phyloP scores from a whole-genome alignment of 306 rosid genomes.

The Vigna radiata region DNA sequence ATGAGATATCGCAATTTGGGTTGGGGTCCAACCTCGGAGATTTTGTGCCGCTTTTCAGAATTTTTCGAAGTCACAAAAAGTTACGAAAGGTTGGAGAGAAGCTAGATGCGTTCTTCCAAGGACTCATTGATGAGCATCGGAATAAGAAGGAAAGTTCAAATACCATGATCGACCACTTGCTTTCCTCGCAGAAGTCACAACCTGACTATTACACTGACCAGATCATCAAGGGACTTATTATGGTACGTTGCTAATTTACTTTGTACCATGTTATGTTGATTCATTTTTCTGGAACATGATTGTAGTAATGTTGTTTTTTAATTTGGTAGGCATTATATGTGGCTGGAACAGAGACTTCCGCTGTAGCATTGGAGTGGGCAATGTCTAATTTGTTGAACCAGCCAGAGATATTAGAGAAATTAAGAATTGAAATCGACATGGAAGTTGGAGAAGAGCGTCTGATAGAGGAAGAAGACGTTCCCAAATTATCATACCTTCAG shows the following conservation, averaged over 20 bases:
- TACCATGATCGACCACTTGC: slow-evolving; percentile 64
- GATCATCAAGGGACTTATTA: slow-evolving; percentile 65
- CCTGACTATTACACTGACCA: slow-evolving; percentile 65
- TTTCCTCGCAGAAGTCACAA: slow-evolving; percentile 53
- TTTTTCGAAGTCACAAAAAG: slow-evolving; percentile 37
- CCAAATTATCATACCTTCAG: slow-evolving; percentile 57
- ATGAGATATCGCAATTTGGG: slow-evolving; percentile 26
- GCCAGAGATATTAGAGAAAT: slow-evolving; percentile 29
- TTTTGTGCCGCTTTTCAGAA: slow-evolving; percentile 55
- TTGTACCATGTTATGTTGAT: not conserved
- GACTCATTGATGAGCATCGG: slow-evolving; percentile 62
- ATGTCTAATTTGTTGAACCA: slow-evolving; percentile 60
- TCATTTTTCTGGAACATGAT: not conserved
- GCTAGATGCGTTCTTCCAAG: slow-evolving; percentile 59
- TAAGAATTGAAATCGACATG: too few relatives aligned
- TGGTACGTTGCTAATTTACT: slow-evolving; percentile 47
- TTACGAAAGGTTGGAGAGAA: slow-evolving; percentile 36
- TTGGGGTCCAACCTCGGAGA: slow-evolving; percentile 49
- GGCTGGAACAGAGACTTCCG: slow-evolving; percentile 69
- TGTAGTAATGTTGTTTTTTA: too few relatives aligned
- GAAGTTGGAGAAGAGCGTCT: slow-evolving; percentile 16
- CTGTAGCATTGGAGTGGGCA: slow-evolving; percentile 67
- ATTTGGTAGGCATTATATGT: slow-evolving; percentile 48
- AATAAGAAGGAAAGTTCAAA: slow-evolving; percentile 35
- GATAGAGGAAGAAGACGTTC: slow-evolving; percentile 53